phyloP scores from a whole-genome alignment of 179 eudicot species.

The Corrigiola litoralis region DNA sequence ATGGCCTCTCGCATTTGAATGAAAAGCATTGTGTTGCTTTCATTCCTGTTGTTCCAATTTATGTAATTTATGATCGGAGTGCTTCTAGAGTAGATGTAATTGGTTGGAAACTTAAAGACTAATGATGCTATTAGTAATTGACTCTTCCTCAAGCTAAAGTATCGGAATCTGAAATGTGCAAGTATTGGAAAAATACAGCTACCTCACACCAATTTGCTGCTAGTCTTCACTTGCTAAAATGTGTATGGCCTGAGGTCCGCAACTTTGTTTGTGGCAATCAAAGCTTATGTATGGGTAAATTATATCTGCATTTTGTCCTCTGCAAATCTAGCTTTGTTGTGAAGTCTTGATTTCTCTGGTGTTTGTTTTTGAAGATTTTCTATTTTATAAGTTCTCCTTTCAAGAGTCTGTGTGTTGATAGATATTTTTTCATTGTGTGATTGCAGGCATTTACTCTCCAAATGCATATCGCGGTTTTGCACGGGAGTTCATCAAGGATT shows the following conservation, averaged over 20 bases:
- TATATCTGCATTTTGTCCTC: background rate
- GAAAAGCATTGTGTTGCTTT: background rate
- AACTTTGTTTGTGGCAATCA: background rate
- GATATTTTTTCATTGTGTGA: background rate
- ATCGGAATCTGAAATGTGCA: too few relatives aligned
- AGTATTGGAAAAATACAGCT: background rate
- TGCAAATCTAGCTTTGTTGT: background rate
- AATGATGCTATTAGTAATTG: too few relatives aligned
- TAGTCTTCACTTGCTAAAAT: background rate
- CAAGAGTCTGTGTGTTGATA: background rate
- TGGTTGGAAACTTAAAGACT: background rate
- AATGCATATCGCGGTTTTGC: slow-evolving; percentile 99
- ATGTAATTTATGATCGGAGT: too few relatives aligned
- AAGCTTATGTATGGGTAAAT: background rate
- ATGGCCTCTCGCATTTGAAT: background rate
- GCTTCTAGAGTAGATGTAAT: background rate
- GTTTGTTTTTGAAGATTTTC: too few relatives aligned
- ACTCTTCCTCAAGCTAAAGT: too few relatives aligned
- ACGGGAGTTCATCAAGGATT: slow-evolving; percentile 92
- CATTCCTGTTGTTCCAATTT: background rate
- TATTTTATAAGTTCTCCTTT: slow-evolving; percentile 3
- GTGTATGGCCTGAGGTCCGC: too few relatives aligned
- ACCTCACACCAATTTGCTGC: background rate
- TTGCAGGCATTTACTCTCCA: slow-evolving; percentile 92
- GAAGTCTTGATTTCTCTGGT: too few relatives aligned